Evolutionary conservation across 1,284 basidiomycete genomes (phyloP), one percentile per base, ranked within the genome.

Genomic region (Mrakiaceae sp.): DNA sequence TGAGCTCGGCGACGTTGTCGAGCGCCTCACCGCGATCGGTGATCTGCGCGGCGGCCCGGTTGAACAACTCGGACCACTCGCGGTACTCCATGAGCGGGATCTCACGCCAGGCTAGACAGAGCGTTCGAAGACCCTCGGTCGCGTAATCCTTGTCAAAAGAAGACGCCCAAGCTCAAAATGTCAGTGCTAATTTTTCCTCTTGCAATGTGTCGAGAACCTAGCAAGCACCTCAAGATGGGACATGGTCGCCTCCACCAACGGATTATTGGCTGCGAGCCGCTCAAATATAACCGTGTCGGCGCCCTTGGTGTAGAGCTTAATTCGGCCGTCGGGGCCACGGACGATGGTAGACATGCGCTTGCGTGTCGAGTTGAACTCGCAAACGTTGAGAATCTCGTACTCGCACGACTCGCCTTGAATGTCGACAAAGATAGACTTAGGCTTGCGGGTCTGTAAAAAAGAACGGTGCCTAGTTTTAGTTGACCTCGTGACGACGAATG

Each of bases 311-410:
- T 90, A 98, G 10, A 99, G 77, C 77, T 93, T 96, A 78, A 98
- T 90, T 74, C 85, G 86, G 63, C 95, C 92, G 70, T 93, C 86
- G 0, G 94, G 88, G 48, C 84, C 81, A 14, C 92, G 85, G 42
- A 99, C 84, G 66, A 99, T 78, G 0, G 92, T 94, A 27, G 94
- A 97, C 96, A 99, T 98, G 65, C 96, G 84, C 74, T 99, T 98
- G 57, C 95, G 83, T 0, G 92, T 91, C 58, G 91, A 96, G 75
- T 98, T 98, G 82, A 99, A 98, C 76, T 98, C 96, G 81, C 93
- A 96, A 57, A 98, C 87, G 72, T 98, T 98, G 64, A 99, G 79
- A 63, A 98, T 84, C 75, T 98, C 85, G 74, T 86, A 98, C 74
- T 98, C 92, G 66, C 84, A 81, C 5, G 81, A 78, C 64, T 80